Percentiles rank a stretch among this genome's conserved stretches.
These are phyloP conservation scores for Sporothrix protearum DNA, from an alignment of 2,329 filamentous ascomycete species.

Conservation along the genomic window DNA sequence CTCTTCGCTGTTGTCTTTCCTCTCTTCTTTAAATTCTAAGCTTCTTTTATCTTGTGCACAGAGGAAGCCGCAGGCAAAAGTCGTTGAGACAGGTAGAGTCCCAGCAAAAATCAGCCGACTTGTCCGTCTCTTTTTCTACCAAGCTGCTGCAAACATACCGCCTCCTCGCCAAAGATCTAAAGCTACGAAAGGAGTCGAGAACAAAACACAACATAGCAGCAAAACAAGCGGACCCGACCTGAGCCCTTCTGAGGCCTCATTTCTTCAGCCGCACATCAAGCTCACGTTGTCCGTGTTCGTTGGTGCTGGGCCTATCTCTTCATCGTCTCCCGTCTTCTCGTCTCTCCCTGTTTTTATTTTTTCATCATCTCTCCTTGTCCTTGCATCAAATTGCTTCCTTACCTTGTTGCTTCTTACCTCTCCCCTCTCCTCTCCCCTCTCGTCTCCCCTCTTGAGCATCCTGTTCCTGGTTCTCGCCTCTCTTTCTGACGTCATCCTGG, in stretches of 20 bases:
- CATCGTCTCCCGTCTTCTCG: background rate
- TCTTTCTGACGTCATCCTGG: background rate
- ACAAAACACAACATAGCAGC: background rate
- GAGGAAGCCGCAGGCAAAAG: no score
- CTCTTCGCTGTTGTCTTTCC: background rate
- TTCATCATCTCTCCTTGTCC: background rate
- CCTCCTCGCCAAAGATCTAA: background rate
- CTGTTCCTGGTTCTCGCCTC: background rate
- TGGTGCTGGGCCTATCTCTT: background rate
- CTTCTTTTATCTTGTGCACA: background rate
- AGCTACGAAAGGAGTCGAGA: background rate
- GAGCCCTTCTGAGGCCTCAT: background rate
- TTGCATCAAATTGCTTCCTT: background rate
- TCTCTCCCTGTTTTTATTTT: background rate
- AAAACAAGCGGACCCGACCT: background rate
- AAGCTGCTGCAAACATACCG: background rate
- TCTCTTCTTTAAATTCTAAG: background rate
- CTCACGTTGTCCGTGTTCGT: background rate
- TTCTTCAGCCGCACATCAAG: slow-evolving; percentile 8
- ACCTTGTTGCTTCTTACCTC: background rate
- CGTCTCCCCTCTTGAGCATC: background rate
- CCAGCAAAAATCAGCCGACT: no score
- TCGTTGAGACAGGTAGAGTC: no score
- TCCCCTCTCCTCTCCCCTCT: background rate
- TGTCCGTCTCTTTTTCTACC: background rate